Base-by-base conservation (phyloP, 805 yeast genomes). In the Jamesozyma jinghongensis region DNA sequence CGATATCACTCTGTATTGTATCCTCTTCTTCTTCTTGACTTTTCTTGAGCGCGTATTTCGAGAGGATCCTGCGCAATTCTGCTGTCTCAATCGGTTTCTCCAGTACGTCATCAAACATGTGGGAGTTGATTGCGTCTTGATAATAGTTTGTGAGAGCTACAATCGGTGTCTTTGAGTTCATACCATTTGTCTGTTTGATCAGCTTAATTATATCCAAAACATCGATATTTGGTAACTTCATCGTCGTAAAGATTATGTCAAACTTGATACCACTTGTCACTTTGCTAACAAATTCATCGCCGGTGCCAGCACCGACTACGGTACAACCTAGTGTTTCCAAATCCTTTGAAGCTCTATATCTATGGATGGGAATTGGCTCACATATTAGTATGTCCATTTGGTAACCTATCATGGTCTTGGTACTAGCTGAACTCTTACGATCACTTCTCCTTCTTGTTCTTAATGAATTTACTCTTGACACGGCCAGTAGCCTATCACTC, bases 181-280 rank as follows among this genome's bases (percentile, higher is more conserved):
- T 70, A 22, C 88, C 82, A 28, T 78, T 73, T 0, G 97, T 88
- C 47, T 75, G 75, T 53, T 74, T 78, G 41, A 86, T 75, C 44
- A 88, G 65, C 51, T 83, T 81, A 5, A 82, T 81, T 26, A 90
- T 79, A 64, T 87, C 95, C 5, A 77, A 63, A 1, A 85, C 81
- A 46, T 77, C 83, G 22, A 82, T 66, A 44, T 78, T 79, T 13
- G 83, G 75, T 18, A 83, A 65, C 48, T 75, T 75, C 40, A 82
- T 67, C 2, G 90, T 92, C 0, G 92, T 78, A 44, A 88, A 68
- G 22, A 88, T 85, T 32, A 87, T 49, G 61, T 88, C 97, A 65
- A 86, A 90, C 54, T 77, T 81, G 16, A 85, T 83, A 39, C 79
- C 80, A 29, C 94, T 83, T 0, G 94, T 82, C 5, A 86, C 85